Evolutionary conservation across 257 asterid genomes (phyloP).

Genomic region (Nicotiana attenuata): DNA sequence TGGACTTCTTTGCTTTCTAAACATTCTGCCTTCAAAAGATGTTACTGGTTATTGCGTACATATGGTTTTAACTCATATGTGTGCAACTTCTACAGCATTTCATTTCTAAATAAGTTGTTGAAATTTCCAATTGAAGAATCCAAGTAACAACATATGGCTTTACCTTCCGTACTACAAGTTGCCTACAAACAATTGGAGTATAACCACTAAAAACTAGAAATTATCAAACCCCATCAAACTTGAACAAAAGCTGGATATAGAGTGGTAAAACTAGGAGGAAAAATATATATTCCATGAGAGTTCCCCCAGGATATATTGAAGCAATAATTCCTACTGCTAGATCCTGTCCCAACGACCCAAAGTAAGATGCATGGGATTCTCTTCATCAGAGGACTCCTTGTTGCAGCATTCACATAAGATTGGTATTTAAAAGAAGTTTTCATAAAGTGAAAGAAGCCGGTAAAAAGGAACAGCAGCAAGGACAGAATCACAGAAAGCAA

Average conservation of each 20-base stretch:
- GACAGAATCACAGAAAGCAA: not conserved
- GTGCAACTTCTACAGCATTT: not conserved
- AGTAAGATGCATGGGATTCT: constrained; percentile 6
- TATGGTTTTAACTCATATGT: not conserved
- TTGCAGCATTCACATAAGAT: not conserved
- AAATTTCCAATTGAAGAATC: not conserved
- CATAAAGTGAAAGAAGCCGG: not conserved
- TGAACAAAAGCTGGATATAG: not conserved
- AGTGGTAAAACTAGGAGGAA: not conserved
- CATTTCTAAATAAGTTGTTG: not conserved
- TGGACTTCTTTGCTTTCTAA: not conserved
- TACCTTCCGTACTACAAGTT: not conserved
- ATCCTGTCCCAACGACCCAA: not conserved
- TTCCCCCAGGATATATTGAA: not conserved
- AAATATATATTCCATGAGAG: not conserved
- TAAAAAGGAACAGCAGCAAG: not conserved
- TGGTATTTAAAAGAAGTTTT: not conserved
- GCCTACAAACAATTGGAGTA: constrained; percentile 4
- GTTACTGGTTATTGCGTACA: not conserved
- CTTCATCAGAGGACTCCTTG: not conserved
- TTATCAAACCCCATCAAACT: not conserved
- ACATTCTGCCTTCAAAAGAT: not conserved
- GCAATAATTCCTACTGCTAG: not conserved
- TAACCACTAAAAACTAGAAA: not conserved
- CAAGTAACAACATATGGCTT: not conserved